These are phyloP conservation scores for Parafenestella ontariensis DNA, from an alignment of 2,329 filamentous ascomycete species.

Conservation along the genomic window DNA sequence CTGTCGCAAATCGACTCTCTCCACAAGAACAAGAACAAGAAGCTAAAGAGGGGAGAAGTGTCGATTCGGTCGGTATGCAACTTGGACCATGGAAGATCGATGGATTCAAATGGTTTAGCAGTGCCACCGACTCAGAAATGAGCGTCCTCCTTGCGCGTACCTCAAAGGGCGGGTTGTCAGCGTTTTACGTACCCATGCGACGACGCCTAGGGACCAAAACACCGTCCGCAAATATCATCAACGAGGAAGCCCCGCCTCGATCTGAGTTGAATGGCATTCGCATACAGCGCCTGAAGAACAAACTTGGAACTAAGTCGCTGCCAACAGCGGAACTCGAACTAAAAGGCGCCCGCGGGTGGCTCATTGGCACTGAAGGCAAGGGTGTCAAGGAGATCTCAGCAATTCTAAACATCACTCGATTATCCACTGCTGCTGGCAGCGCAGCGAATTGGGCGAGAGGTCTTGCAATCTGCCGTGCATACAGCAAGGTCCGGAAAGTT, in stretches of 20 bases:
- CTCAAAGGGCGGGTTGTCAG: slow-evolving; percentile 59
- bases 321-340: slow-evolving; percentile 75
- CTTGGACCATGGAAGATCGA: slow-evolving; percentile 67
- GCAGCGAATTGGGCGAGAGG: slow-evolving; percentile 64
- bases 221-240: slow-evolving; percentile 5
- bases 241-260: slow-evolving; percentile 18
- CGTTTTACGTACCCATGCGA: slow-evolving; percentile 71
- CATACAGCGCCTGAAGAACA: slow-evolving; percentile 75
- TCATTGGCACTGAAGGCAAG: slow-evolving; percentile 70
- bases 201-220: slow-evolving; percentile 35
- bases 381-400: slow-evolving; percentile 73
- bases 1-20: slow-evolving; percentile 55
- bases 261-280: slow-evolving; percentile 69
- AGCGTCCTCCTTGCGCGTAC: slow-evolving; percentile 70
- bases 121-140: slow-evolving; percentile 70
- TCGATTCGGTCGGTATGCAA: slow-evolving; percentile 41
- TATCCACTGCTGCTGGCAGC: slow-evolving; percentile 64
- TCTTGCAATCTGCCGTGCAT: slow-evolving; percentile 65
- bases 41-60: slow-evolving; percentile 26
- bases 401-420: slow-evolving; percentile 71
- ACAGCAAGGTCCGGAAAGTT: slow-evolving; percentile 63
- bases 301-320: slow-evolving; percentile 72
- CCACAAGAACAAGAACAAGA: slow-evolving; percentile 30
- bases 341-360: slow-evolving; percentile 51
- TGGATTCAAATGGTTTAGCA: slow-evolving; percentile 77